phyloP scores from a whole-genome alignment of 2,329 filamentous ascomycete species.

The Alternaria triticimaculans region DNA sequence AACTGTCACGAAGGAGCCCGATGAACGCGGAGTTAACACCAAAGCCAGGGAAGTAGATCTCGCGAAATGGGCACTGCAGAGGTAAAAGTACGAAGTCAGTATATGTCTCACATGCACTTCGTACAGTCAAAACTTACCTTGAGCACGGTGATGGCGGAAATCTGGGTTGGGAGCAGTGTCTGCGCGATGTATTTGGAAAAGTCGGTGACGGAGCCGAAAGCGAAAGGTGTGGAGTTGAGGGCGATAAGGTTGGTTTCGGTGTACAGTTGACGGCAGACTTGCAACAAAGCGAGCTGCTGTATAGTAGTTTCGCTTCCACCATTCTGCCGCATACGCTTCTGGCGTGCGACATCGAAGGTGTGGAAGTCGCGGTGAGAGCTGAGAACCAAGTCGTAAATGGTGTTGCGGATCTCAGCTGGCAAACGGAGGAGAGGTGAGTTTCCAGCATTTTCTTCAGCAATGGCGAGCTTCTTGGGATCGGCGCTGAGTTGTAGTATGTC shows the following conservation, averaged over 20 bases:
- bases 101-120: too few relatives aligned
- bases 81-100: too few relatives aligned
- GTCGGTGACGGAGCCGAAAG: not conserved
- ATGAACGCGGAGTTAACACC: not conserved
- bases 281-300: not conserved
- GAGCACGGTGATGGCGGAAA: not conserved
- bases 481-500: not conserved
- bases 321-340: not conserved
- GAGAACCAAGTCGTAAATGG: conserved; percentile 57
- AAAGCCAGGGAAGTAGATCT: not conserved
- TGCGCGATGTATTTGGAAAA: not conserved
- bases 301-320: not conserved
- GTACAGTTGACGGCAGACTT: not conserved
- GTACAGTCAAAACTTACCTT: not conserved
- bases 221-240: not conserved
- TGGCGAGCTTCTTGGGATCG: not conserved
- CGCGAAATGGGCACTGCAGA: not conserved
- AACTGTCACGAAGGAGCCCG: not conserved
- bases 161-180: not conserved
- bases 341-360: not conserved
- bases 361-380: not conserved
- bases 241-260: not conserved
- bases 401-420: conserved; percentile 65
- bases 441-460: too few relatives aligned
- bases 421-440: conserved; percentile 50